These are phyloP conservation scores for Raphidocelis subcapitata DNA, from an alignment of 139 green algal species.

Conservation along the genomic window DNA sequence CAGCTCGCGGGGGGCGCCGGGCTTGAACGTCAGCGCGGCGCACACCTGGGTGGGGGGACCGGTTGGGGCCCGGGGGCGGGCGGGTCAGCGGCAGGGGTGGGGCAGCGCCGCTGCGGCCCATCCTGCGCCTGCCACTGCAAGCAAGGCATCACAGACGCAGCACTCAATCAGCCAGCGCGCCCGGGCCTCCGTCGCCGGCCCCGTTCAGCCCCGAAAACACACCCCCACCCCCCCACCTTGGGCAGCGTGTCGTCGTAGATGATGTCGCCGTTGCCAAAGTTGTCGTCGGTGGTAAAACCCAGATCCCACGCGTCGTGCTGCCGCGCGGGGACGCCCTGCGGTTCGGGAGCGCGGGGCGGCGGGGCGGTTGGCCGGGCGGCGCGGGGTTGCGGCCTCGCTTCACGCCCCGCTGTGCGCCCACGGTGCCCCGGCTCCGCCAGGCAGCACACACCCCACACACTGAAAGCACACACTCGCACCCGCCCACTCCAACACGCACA, in stretches of 20 bases:
- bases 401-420: too few relatives aligned
- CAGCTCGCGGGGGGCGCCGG: conserved; percentile 35
- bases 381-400: neutral
- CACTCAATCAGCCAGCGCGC: too few relatives aligned
- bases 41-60: neutral
- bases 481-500: neutral
- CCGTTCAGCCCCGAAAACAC: too few relatives aligned
- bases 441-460: neutral
- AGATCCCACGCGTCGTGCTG: conserved; percentile 90
- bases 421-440: neutral
- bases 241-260: conserved; percentile 59
- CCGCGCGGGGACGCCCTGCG: conserved; percentile 57
- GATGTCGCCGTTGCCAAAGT: conserved; percentile 88
- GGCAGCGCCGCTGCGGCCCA: too few relatives aligned
- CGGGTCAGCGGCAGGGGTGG: too few relatives aligned
- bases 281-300: conserved; percentile 90
- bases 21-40: conserved; percentile 25
- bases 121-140: too few relatives aligned
- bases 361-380: neutral
- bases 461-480: neutral
- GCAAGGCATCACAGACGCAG: too few relatives aligned
- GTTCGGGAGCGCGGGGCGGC: neutral
- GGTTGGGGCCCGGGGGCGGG: too few relatives aligned
- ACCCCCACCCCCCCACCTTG: conserved; percentile 38
- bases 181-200: too few relatives aligned